Percentiles rank a stretch among this genome's conserved stretches.
Evolutionary conservation across 2,329 filamentous ascomycete species (phyloP).

Genomic region (Clarireedia paspali): DNA sequence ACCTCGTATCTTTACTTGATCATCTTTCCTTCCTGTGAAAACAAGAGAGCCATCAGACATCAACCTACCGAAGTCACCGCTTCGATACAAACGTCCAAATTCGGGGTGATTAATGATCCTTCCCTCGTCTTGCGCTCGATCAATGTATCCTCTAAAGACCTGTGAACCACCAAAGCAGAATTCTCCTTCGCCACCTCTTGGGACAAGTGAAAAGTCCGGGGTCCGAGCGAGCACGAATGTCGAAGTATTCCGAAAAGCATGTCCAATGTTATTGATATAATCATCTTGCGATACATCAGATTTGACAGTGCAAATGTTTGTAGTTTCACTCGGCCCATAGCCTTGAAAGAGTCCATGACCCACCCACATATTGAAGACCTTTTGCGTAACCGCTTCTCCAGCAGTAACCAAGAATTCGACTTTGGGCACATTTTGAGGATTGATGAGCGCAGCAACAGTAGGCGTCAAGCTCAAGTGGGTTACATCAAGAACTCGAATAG

Average conservation of each 20-base stretch:
- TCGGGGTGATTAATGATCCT: constrained; percentile 63
- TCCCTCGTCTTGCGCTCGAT: constrained; percentile 50
- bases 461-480: constrained; percentile 84
- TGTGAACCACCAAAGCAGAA: constrained; percentile 83
- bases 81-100: constrained; percentile 71
- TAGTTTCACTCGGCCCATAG: constrained; percentile 81
- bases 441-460: constrained; percentile 70
- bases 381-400: constrained; percentile 70
- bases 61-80: constrained; percentile 75
- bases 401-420: constrained; percentile 74
- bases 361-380: constrained; percentile 64
- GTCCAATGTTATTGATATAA: constrained; percentile 68
- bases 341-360: constrained; percentile 63
- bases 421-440: constrained; percentile 57
- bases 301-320: constrained; percentile 77
- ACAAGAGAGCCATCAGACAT: constrained; percentile 68
- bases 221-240: constrained; percentile 33
- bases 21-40: constrained; percentile 66
- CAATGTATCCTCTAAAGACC: constrained; percentile 67
- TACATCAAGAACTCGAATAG: constrained; percentile 54
- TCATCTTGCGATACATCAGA: constrained; percentile 48
- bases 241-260: constrained; percentile 67
- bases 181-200: constrained; percentile 69
- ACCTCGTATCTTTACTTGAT: constrained; percentile 75
- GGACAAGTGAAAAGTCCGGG: constrained; percentile 45